phyloP scores from a whole-genome alignment of 345 rosid species.

The Chamaenerion angustifolium region DNA sequence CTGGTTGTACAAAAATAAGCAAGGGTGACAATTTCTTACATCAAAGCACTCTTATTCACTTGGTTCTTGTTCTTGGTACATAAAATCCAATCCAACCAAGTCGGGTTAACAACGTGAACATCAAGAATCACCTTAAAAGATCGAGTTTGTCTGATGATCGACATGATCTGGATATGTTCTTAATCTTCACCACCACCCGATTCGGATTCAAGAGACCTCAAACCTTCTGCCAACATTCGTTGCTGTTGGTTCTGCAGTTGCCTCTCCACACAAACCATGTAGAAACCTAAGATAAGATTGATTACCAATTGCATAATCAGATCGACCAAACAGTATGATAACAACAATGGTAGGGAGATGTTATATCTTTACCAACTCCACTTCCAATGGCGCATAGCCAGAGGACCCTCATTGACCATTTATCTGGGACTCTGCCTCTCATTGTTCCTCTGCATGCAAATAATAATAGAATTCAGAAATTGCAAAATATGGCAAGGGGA shows the following conservation, averaged over 20 bases:
- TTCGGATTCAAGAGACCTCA: conserved; percentile 38
- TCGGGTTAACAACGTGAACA: no score
- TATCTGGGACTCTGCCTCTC: conserved; percentile 45
- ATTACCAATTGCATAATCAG: conserved; percentile 1
- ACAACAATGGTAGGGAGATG: conserved; percentile 2
- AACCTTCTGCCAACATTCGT: conserved; percentile 46
- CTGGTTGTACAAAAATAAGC: no score
- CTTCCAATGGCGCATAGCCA: conserved; percentile 70
- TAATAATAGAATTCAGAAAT: no score
- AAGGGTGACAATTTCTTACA: no score
- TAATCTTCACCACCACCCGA: conserved; percentile 20
- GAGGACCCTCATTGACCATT: conserved; percentile 67
- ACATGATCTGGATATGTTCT: no score
- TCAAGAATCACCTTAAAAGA: no score
- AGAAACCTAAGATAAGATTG: conserved; percentile 33
- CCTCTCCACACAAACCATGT: conserved; percentile 73
- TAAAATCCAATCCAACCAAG: no score
- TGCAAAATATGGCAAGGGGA: no score
- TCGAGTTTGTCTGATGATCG: no score
- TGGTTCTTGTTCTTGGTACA: no score
- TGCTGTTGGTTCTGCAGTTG: conserved; percentile 52
- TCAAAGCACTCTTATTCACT: not conserved
- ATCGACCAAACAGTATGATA: not conserved
- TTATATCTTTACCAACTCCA: conserved; percentile 29
- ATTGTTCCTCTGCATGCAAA: conserved; percentile 1